Evolutionary conservation across 768 basidiomycete genomes (phyloP), one percentile per base, ranked within the genome.

Genomic region (Amyloporia xantha): DNA sequence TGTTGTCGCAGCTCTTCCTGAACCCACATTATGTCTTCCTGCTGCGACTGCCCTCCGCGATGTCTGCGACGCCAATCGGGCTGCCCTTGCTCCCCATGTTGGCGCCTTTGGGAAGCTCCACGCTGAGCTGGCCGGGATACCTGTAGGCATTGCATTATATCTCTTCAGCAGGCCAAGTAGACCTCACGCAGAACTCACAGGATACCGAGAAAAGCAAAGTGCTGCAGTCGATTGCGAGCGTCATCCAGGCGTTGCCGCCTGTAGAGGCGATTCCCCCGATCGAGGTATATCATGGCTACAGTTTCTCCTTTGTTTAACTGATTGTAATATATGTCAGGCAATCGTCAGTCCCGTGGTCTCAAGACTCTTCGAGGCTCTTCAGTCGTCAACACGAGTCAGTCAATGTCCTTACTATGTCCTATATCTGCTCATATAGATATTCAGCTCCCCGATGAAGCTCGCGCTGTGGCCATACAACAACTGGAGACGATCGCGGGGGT

Each of bases 131-230:
- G 79, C 75, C 19, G 73, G 72, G 5, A 81, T 95, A 47, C 85
- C 86, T 4, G 91, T 91, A 55, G 50, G 82, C 68, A 2, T 27
- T 36, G 20, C 43, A 47, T 24, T 36, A 30, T 33, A 4, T 26
- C 7, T n/a, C 12, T 19, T 6, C 6, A n/a, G 38, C 19, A 6
- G n/a, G 38, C 17, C 20, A 21, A 39, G 9, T 9, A 7, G 17
- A 10, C 19, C 38, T 13, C 9, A n/a, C 44, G 27, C 28, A 35
- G 2, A 20, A 20, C 33, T 37, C 24, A 38, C 56, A 88, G 84
- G 87, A 90, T 56, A 80, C 83, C 19, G 92, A 95, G 65, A 88
- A 87, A 67, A 79, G 81, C 56, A 96, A 94, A 66, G 89, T 96
- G 1, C 70, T 96, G 39, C 88, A 96, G 62, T 90, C 87, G 0